Evolutionary conservation across 1,284 basidiomycete species (phyloP).

Genomic region (Thelephora terrestris): DNA sequence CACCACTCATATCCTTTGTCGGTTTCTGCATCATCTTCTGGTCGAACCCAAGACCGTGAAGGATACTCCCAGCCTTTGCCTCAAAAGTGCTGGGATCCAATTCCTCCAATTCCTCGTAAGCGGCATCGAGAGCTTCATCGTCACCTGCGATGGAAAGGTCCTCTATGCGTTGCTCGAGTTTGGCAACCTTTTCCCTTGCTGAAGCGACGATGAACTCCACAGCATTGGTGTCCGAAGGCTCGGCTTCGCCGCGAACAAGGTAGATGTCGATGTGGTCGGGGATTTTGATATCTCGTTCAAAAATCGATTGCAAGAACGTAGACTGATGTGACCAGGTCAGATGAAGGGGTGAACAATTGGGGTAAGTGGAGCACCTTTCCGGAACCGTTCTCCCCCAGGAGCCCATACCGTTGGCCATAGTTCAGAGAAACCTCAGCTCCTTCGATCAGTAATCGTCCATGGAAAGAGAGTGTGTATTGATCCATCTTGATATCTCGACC

Average conservation of each 20-base stretch:
- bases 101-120: constrained; percentile 96
- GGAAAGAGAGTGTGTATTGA: constrained; percentile 93
- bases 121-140: constrained; percentile 74
- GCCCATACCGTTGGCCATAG: constrained; percentile 93
- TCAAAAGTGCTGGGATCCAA: constrained; percentile 95
- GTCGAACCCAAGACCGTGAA: constrained; percentile 94
- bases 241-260: constrained; percentile 91
- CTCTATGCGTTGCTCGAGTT: constrained; percentile 91
- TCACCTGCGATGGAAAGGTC: constrained; percentile 85
- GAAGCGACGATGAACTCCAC: constrained; percentile 93
- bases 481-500: constrained; percentile 97
- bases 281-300: constrained; percentile 90
- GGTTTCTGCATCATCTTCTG: constrained; percentile 92
- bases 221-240: constrained; percentile 93
- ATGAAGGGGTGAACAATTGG: background rate
- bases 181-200: constrained; percentile 91
- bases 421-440: constrained; percentile 83
- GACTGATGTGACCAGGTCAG: constrained; percentile 22
- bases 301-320: constrained; percentile 52
- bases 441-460: constrained; percentile 90
- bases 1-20: constrained; percentile 98
- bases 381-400: constrained; percentile 94
- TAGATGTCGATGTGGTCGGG: constrained; percentile 97
- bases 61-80: constrained; percentile 89
- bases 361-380: constrained; percentile 67